A percentile compares a stretch with the other conserved stretches of the same genome.
These are phyloP conservation scores for Iris macrosiphon DNA, from an alignment of 106 monocot species.

Conservation along the genomic window DNA sequence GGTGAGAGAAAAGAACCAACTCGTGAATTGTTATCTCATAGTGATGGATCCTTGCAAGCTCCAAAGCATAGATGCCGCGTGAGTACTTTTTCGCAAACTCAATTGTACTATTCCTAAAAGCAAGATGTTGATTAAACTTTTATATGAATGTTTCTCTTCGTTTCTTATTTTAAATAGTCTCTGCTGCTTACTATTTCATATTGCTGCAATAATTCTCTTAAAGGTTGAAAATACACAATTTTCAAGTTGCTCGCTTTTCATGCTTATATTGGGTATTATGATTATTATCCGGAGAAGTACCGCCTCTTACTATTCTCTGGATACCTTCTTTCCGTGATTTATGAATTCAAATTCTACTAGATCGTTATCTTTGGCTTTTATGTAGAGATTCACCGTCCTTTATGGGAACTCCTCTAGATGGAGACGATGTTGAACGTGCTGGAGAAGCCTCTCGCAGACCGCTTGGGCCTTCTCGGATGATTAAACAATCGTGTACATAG, in stretches of 20 bases:
- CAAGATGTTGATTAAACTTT: neutral
- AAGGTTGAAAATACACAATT: neutral
- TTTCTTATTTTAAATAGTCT: neutral
- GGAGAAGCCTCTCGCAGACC: no score
- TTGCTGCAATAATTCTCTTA: neutral
- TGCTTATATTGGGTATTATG: constrained; percentile 1
- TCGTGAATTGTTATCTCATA: constrained; percentile 18
- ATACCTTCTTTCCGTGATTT: no score
- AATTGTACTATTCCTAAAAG: constrained; percentile 1
- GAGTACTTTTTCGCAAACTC: constrained; percentile 6
- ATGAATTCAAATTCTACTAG: no score
- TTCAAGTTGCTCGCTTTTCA: neutral
- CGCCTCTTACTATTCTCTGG: no score
- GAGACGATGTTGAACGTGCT: no score
- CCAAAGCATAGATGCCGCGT: constrained; percentile 88
- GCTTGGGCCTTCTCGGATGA: no score
- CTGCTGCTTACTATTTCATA: neutral
- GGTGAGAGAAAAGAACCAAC: constrained; percentile 20
- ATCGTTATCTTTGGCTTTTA: no score
- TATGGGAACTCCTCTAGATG: no score
- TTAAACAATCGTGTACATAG: no score
- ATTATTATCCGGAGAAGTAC: no score
- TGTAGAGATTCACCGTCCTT: no score
- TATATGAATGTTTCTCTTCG: neutral
- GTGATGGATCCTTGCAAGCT: constrained; percentile 47